Base-by-base conservation (phyloP, 2,329 filamentous ascomycete genomes). In the Venturia asperata region DNA sequence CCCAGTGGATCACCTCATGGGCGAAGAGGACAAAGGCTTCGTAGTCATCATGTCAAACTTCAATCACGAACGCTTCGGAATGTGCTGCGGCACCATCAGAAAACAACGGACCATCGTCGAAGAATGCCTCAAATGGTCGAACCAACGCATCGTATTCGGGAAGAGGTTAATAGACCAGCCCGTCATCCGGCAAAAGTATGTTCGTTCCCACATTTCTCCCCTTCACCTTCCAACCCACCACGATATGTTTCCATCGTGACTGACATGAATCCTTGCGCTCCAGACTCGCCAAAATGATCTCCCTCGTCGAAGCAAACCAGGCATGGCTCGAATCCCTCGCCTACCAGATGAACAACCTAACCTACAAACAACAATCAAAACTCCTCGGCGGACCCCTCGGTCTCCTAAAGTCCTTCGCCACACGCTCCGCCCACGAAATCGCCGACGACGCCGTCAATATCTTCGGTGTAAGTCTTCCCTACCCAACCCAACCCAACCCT, bases 281-380 rank as follows among this genome's bases (percentile, higher is more conserved):
- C 66, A 87, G 84, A 70, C 85, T 95, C 66, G 91, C 91, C 67
- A 90, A 90, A 74, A 94, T 95, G 90, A 94, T 95, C 69, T 85
- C 89, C 5, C 85, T 89, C 62, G 84, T 86, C 69, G 91, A 96
- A 76, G 82, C 89, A n/a, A 88, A 89, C 77, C 91, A 95, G 75
- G 84, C 90, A 24, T 95, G 90, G 90, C 83, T 94, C 61, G 91
- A 95, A 75, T 85, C 84, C 52, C 87, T 94, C 72, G 91, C 90
- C 24, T 91, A 91, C 79, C 91, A 95, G 74, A 95, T 95, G 91
- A 88, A 84, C 79, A 82, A 91, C 74, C 91, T 95, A 89, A 83
- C 84, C 42, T 94, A 95, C 76, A 81, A 83, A 64, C 78, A 93
- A 73, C 91, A 95, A 75, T 81, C 88, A 30, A 85, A 85, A 72